Evolutionary conservation across 2,329 filamentous ascomycete genomes (phyloP).

Genomic region (Immersiporthe knoxdaviesiana): DNA sequence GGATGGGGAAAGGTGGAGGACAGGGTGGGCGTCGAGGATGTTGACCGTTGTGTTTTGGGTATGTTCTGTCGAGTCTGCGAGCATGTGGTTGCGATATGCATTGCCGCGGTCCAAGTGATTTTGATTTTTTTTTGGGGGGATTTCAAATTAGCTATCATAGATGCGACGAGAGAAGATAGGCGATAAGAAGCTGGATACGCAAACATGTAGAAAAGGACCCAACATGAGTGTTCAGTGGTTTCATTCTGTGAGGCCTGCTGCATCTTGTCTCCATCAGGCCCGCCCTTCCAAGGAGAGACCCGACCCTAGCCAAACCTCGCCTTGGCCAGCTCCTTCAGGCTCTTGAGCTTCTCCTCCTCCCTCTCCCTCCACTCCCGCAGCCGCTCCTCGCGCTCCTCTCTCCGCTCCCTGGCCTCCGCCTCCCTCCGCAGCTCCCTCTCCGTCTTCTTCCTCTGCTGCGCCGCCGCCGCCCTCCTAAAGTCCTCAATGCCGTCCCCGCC

Average conservation of each 20-base stretch:
- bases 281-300: too few species aligned
- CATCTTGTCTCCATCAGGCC: too few species aligned
- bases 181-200: too few species aligned
- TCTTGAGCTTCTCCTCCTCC: slow-evolving; percentile 83
- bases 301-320: slow-evolving; percentile 73
- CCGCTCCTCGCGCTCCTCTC: slow-evolving; percentile 80
- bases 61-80: slow-evolving; percentile 18
- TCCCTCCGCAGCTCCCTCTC: slow-evolving; percentile 83
- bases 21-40: neutral
- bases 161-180: too few species aligned
- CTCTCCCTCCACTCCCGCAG: slow-evolving; percentile 70
- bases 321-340: slow-evolving; percentile 77
- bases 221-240: too few species aligned
- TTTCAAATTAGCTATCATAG: too few species aligned
- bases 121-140: too few species aligned
- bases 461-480: slow-evolving; percentile 68
- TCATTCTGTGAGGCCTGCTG: too few species aligned
- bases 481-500: slow-evolving; percentile 67
- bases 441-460: slow-evolving; percentile 73
- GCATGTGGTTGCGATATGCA: slow-evolving; percentile 21
- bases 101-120: slow-evolving; percentile 10
- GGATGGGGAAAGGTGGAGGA: neutral
- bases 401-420: slow-evolving; percentile 74
- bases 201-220: too few species aligned
- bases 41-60: slow-evolving; percentile 6